Conservation (phyloP, 805 yeast species). For the Yarrowia phangngaensis region DNA sequence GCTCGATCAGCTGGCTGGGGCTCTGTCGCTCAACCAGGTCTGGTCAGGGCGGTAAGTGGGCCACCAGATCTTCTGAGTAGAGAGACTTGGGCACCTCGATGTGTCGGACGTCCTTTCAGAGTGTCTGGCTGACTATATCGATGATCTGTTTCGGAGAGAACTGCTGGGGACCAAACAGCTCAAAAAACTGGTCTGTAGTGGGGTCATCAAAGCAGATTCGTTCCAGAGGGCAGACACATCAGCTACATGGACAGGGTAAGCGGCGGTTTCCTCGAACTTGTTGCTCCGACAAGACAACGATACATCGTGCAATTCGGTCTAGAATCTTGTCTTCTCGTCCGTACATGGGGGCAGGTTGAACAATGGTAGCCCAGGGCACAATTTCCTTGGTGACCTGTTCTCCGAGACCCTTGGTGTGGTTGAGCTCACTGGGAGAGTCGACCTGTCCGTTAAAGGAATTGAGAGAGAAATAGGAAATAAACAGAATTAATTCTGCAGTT, state of each 20-base stretch:
- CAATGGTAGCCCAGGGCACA: conserved; percentile 74
- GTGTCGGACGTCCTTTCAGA: conserved; percentile 43
- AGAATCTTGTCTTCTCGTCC: conserved; percentile 71
- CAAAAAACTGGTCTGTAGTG: conserved; percentile 71
- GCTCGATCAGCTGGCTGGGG: conserved; percentile 60
- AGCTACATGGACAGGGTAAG: conserved; percentile 69
- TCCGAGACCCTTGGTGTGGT: conserved; percentile 74
- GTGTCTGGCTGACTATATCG: conserved; percentile 63
- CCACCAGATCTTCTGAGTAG: conserved; percentile 45
- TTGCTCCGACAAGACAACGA: conserved; percentile 64
- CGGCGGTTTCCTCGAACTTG: conserved; percentile 55
- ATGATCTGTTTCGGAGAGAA: conserved; percentile 60
- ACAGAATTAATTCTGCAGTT: no score
- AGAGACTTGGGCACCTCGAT: conserved; percentile 43
- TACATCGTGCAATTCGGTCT: conserved; percentile 53
- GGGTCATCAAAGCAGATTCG: conserved; percentile 76
- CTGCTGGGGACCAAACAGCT: conserved; percentile 68
- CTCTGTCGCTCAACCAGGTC: conserved; percentile 68
- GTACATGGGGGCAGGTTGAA: conserved; percentile 77
- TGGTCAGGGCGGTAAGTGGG: conserved; percentile 61
- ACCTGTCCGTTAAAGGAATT: conserved; percentile 70
- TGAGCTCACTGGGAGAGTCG: conserved; percentile 62
- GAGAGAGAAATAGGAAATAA: no score
- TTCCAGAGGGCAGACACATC: conserved; percentile 76
- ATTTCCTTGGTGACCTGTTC: conserved; percentile 66